phyloP scores from a whole-genome alignment of 192 early-diverging fungal species.

The Backusella tuberculispora region DNA sequence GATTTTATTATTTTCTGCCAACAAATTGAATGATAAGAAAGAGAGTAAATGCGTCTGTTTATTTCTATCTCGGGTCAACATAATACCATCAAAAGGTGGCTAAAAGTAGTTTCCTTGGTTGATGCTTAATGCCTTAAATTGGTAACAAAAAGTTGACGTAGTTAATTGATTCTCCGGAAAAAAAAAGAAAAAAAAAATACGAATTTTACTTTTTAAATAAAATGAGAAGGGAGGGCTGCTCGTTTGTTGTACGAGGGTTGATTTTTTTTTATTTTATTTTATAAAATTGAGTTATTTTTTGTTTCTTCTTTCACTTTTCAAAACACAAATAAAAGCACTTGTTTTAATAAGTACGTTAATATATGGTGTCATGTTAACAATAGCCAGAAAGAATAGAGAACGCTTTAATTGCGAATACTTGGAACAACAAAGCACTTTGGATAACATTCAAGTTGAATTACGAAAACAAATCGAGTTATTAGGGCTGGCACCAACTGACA shows the following conservation, averaged over 20 bases:
- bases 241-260: background rate
- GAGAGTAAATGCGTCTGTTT: too few relatives aligned
- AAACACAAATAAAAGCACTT: background rate
- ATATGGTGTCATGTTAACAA: background rate
- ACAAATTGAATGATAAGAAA: too few relatives aligned
- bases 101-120: background rate
- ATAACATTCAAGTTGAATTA: background rate
- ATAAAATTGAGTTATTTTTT: too few relatives aligned
- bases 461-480: background rate
- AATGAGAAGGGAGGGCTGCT: background rate
- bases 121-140: background rate
- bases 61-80: background rate
- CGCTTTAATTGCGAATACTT: slow-evolving; percentile 17
- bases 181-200: background rate
- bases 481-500: background rate
- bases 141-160: slow-evolving; percentile 9
- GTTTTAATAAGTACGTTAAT: background rate
- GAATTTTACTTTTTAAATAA: background rate
- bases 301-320: background rate
- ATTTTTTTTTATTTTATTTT: background rate
- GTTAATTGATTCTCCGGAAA: slow-evolving; percentile 13
- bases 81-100: background rate
- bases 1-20: too few relatives aligned
- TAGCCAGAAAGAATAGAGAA: slow-evolving; percentile 2
- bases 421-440: background rate